Evolutionary conservation across 2,329 filamentous ascomycete genomes (phyloP), one percentile per base, ranked within the genome.

Genomic region (Phoma herbarum): DNA sequence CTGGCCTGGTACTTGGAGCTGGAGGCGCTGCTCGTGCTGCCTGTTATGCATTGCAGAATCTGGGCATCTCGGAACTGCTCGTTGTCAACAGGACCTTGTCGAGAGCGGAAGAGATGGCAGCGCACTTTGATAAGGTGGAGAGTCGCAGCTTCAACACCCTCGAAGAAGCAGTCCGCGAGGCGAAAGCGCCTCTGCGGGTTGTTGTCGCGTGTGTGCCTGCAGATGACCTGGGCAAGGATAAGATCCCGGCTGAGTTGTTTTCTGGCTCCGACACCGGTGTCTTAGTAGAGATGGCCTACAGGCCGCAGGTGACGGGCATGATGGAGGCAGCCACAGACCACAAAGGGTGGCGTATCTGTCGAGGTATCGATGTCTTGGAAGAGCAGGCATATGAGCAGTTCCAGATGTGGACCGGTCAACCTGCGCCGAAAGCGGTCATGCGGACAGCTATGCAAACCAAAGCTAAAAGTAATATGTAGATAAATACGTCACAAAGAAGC

Each of bases 201-300:
- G 29, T 50, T 14, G 25, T 50, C 20, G 47, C 47, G 16, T 50
- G 47, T 31, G 26, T 50, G 25, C 47, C 47, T 18, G 47, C 47
- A 6, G 47, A 50, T 25, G 33, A 50, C 18, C 22, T 50, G 33
- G 18, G n/a, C 1, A 42, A 49, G 28, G 45, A 56, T 7, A 10
- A 35, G 16, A 26, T 56, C 3, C 52, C 52, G 25, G 5, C 35
- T 4, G 16, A 28, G 41, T 29, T 56, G 8, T 56, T 56, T 28
- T 47, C 31, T 20, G 28, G 20, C 25, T 39, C 47, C 12, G 37
- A 37, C 1, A 20, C 35, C 9, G 52, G 52, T 16, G 46, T 50
- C 18, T 44, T 49, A 5, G 52, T 56, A 3, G 52, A 56, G 45
- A 56, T 56, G 52, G 52, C 52, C 9, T 56, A 56, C 39, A 35